Evolutionary conservation across 192 early-diverging fungal species (phyloP), one percentile per base, ranked within the genome.

Genomic region (Coemansia sp.): DNA sequence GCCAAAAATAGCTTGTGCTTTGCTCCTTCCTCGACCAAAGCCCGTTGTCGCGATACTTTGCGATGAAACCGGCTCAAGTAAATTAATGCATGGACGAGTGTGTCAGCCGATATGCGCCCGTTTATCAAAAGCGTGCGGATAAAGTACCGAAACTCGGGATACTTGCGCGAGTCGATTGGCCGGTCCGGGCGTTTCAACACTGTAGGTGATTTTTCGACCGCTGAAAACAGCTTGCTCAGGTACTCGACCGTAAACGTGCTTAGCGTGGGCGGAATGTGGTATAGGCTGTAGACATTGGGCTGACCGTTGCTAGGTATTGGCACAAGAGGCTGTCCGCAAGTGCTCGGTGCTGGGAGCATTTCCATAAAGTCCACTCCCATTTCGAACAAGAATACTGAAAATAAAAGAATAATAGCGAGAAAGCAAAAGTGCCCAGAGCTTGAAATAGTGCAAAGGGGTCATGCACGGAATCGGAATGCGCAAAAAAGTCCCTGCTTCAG

Each of bases 1-100:
- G 73, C 78, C 52, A 81, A 14, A 56, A 81, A 81, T 51, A 75
- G 24, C 59, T 75, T 75, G 59, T 81, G 78, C 54, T 74, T 74
- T 48, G 78, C 78, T 3, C 72, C 72, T 35, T 81, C 72, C 59
- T 75, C 72, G 4, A 75, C 62, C n/a, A 71, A 21, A 15, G 78
- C 65, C 24, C 64, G 65, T 25, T 60, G 62, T 9, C 64, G 45
- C 5, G 72, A 54, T 10, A 74, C 60, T 19, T 69, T 43, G 24
- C 60, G 57, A 37, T 75, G 72, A 45, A 81, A 81, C 22, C 78
- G 47, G 27, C 73, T 72, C 19, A 81, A 39, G 29, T 81, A 81
- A 65, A 81, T 81, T 2, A 81, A 63, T 10, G 73, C 73, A 29
- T 81, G 78, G 8, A 75, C 78, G 47, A 81, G 62, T 0, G 76